Evolutionary conservation across 345 rosid genomes (phyloP).

Genomic region (Hibiscus tridactylites): DNA sequence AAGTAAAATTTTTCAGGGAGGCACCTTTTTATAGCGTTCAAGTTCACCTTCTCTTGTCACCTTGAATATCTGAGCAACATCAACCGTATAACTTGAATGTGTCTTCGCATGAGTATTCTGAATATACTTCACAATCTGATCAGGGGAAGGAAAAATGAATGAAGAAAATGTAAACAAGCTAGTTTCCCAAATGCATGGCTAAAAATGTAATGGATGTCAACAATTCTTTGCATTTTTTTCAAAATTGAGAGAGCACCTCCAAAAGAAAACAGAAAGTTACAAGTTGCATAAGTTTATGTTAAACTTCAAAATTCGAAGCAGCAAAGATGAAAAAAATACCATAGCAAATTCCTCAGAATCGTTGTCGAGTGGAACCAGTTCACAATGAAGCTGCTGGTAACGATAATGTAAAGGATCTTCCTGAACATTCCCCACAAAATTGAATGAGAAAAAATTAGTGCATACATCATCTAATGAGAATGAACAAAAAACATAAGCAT

Average conservation of each 20-base stretch:
- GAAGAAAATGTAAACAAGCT: conserved; percentile 8
- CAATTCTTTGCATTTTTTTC: neutral
- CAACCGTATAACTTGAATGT: conserved; percentile 61
- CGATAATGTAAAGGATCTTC: conserved; percentile 67
- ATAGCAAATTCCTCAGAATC: conserved; percentile 56
- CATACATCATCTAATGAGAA: neutral
- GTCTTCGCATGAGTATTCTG: conserved; percentile 84
- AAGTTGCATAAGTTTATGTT: neutral
- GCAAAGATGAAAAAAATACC: conserved; percentile 30
- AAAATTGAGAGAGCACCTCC: neutral
- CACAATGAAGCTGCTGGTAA: conserved; percentile 67
- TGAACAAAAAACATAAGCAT: neutral
- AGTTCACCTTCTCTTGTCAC: conserved; percentile 55
- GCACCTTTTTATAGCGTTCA: conserved; percentile 55
- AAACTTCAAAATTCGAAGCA: neutral
- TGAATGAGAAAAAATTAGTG: conserved; percentile 6
- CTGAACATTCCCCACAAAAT: conserved; percentile 23
- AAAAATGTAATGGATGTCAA: neutral
- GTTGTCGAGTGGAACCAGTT: conserved; percentile 48
- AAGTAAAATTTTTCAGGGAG: conserved; percentile 3
- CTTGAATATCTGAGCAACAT: conserved; percentile 60
- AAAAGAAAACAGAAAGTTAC: neutral
- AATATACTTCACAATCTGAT: conserved; percentile 61
- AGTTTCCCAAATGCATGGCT: neutral
- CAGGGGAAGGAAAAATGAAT: conserved; percentile 4